Evolutionary conservation across 2,329 filamentous ascomycete genomes (phyloP), one percentile per base, ranked within the genome.

Genomic region (Trichoderma sp.): DNA sequence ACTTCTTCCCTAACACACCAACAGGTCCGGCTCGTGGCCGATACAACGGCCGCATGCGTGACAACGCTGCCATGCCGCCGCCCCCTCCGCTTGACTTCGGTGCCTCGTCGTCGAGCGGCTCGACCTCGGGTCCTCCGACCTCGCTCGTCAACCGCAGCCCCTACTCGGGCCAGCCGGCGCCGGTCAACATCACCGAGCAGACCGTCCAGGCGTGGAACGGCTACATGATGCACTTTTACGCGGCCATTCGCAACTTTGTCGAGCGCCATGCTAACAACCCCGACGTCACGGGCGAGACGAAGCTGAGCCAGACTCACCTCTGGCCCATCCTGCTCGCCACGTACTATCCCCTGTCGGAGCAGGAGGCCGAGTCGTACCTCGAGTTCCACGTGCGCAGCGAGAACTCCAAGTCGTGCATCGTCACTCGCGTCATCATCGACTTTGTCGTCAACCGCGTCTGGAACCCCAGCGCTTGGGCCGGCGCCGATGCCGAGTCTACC

Each of bases 391-490:
- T 80, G 24, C 75, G 75, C 61, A 75, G 78, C 24, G 73, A 75
- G 41, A 76, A 76, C 63, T 74, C 76, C 56, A 80, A 80, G 70
- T 74, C 75, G 3, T 80, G 78, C 67, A 73, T 80, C n/a, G 76
- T 80, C 17, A 79, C 78, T 2, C 75, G 78, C 7, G 73, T 80
- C 66, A 74, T 79, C 21, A 74, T 80, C 34, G 78, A 80, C 69
- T 79, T 77, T 63, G 73, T 80, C 47, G 77, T 80, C 62, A 78
- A 78, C 66, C 73, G 77, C 3, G 75, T 80, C 45, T 79, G 78
- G 77, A 74, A 75, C 2, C 74, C 76, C 5, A 72, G 73, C 39
- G 78, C 77, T 6, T 80, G 78, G 78, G 72, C 72, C 59, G 77
- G 77, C 21, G 75, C 76, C 5, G 76, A 78, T 62, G 67, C 66